Evolutionary conservation across 1,139 yeast genomes (phyloP).

Genomic region (Diutina siamensis): DNA sequence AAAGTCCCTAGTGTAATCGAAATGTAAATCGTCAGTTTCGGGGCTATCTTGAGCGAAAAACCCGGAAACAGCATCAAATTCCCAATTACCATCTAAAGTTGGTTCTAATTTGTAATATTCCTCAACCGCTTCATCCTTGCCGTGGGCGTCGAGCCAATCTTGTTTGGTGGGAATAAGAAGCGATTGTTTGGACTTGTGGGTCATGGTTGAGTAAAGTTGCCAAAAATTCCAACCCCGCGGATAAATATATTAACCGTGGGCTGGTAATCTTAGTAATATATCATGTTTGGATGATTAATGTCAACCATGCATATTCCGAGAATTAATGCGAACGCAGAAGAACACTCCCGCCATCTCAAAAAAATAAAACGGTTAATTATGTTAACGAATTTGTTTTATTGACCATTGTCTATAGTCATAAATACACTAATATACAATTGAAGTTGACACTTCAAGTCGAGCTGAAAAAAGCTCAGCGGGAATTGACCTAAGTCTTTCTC

Average conservation of each 20-base stretch:
- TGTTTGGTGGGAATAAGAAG: conserved; percentile 20
- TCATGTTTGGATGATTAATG: too few relatives aligned
- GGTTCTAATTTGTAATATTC: background rate
- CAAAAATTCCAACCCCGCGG: too few relatives aligned
- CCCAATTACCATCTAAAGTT: conserved; percentile 9
- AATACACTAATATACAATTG: conserved; percentile 5
- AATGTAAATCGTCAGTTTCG: conserved; percentile 9
- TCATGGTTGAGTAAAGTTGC: too few relatives aligned
- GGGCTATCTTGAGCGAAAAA: conserved; percentile 10
- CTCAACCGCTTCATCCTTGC: conserved; percentile 18
- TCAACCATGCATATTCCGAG: too few relatives aligned
- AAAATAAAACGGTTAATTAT: too few relatives aligned
- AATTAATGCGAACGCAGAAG: too few relatives aligned
- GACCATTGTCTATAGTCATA: background rate
- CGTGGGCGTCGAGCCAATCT: conserved; percentile 27
- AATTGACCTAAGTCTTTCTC: conserved; percentile 30
- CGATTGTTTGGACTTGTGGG: conserved; percentile 13
- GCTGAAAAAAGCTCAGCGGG: background rate
- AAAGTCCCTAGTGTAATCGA: conserved; percentile 10
- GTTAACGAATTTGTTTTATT: background rate
- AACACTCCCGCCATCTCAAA: too few relatives aligned
- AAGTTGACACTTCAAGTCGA: too few relatives aligned
- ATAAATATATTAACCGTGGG: too few relatives aligned
- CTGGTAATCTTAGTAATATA: too few relatives aligned
- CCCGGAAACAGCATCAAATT: conserved; percentile 11